Percentiles rank a stretch among this genome's conserved stretches.
phyloP scores from a whole-genome alignment of 306 rosid genomes.

The Delonix regia region DNA sequence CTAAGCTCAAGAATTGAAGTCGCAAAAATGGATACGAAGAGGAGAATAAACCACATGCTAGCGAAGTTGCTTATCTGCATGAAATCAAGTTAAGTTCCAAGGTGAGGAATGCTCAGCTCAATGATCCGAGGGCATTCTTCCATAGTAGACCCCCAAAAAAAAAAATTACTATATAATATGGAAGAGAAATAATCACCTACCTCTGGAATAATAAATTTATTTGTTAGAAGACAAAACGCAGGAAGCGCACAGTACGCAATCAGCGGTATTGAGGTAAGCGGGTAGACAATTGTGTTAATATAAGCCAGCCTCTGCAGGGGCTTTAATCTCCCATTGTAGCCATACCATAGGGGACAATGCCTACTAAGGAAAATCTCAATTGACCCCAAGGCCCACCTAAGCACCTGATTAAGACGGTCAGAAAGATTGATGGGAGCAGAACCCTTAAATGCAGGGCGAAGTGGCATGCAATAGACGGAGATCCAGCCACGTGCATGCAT shows the following conservation, averaged over 20 bases:
- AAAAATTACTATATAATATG: constrained; percentile 22
- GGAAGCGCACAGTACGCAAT: constrained; percentile 93
- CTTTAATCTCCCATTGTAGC: constrained; percentile 85
- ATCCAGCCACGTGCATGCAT: constrained; percentile 99
- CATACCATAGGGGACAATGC: constrained; percentile 99
- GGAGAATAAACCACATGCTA: constrained; percentile 98
- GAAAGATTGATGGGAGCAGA: constrained; percentile 99
- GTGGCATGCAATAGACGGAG: constrained; percentile 96
- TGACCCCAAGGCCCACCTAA: constrained; percentile 99
- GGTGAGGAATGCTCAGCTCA: constrained; percentile 5
- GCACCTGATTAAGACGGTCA: constrained; percentile 98
- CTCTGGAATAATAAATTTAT: constrained; percentile 98
- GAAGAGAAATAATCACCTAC: constrained; percentile 42
- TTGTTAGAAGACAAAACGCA: constrained; percentile 94
- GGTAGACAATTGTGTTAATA: constrained; percentile 96
- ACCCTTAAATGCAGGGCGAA: constrained; percentile 98
- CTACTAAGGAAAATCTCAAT: constrained; percentile 97
- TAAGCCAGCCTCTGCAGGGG: constrained; percentile 87
- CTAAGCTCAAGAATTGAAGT: constrained; percentile 98
- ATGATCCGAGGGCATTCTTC: not conserved
- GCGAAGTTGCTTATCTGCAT: constrained; percentile 99
- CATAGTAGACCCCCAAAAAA: no score
- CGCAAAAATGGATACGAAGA: constrained; percentile 84
- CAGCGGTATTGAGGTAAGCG: constrained; percentile 89
- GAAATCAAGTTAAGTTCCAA: constrained; percentile 13